Conservation (phyloP, 331 rosid genomes). For the Acacia pycnantha region DNA sequence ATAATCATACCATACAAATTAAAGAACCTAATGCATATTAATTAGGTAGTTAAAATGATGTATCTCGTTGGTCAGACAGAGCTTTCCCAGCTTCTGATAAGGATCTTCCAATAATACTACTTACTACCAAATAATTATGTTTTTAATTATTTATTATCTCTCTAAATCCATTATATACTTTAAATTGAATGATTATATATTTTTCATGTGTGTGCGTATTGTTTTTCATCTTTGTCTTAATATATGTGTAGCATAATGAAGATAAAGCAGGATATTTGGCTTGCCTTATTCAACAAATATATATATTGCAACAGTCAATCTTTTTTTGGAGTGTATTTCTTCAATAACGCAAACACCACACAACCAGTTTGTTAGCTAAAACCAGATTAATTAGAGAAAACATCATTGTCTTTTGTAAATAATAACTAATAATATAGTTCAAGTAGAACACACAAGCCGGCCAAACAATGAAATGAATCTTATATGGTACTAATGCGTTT, state of each 20-base stretch:
- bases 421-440: neutral
- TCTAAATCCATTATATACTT: neutral
- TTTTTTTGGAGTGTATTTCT: neutral
- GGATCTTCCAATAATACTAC: neutral
- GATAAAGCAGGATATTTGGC: neutral
- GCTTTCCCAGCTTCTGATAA: slow-evolving; percentile 2
- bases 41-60: neutral
- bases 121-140: neutral
- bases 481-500: neutral
- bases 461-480: neutral
- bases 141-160: neutral
- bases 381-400: neutral
- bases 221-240: neutral
- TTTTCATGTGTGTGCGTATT: neutral
- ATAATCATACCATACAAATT: neutral
- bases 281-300: neutral
- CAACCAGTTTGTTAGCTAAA: slow-evolving; percentile 13
- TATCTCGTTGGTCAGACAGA: neutral
- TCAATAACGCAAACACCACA: slow-evolving; percentile 24
- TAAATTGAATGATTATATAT: neutral
- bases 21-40: neutral
- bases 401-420: neutral
- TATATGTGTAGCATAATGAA: neutral
- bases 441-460: neutral
- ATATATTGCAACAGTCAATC: slow-evolving; percentile 11